Evolutionary conservation across 441 rosid species (phyloP).

Genomic region (Kokia cookei): DNA sequence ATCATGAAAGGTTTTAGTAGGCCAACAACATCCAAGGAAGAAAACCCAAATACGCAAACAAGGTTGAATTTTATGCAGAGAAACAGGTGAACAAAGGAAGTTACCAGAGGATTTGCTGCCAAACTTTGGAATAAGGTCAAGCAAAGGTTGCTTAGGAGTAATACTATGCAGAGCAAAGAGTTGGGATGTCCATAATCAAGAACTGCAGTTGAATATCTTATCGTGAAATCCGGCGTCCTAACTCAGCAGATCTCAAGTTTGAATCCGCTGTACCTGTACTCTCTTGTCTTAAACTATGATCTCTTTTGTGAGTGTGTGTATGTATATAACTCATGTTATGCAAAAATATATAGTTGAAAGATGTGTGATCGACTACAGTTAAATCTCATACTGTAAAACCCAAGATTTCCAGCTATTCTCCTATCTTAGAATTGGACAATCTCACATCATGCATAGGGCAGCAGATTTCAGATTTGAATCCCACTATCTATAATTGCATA

Average conservation of each 20-base stretch:
- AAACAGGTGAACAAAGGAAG: not conserved
- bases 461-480: no score
- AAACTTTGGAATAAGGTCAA: slow-evolving; percentile 27
- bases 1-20: not conserved
- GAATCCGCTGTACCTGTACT: no score
- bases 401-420: not conserved
- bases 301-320: no score
- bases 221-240: no score
- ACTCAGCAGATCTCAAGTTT: not conserved
- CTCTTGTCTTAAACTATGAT: no score
- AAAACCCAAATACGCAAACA: no score
- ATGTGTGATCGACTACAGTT: not conserved
- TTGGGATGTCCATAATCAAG: no score
- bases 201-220: no score
- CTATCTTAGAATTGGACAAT: no score
- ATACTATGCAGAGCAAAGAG: slow-evolving; percentile 1
- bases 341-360: not conserved
- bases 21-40: not conserved
- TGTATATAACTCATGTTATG: no score
- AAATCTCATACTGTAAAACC: not conserved
- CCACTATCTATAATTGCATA: no score
- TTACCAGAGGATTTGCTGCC: not conserved
- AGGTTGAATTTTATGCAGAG: not conserved
- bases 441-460: no score
- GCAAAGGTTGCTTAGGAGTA: slow-evolving; percentile 17